Base-by-base conservation (phyloP, 78 protist species). In the Monosiga brevicollis region DNA sequence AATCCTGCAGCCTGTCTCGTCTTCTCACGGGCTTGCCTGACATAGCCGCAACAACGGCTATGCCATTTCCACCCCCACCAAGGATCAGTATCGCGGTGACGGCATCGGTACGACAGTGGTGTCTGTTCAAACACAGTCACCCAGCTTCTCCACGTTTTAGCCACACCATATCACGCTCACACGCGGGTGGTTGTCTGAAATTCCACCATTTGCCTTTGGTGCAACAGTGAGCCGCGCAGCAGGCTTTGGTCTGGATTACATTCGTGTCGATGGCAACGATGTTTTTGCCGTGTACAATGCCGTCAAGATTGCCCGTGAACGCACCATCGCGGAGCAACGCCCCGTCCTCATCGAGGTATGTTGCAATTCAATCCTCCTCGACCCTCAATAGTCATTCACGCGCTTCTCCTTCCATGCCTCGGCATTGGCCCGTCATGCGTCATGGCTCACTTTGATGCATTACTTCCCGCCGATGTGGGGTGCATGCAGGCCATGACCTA, bases 211-310 rank as follows among this genome's bases (percentile, higher is more conserved):
- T 74, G 41, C 78, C 42, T 3, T 37, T 74, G 26, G 26, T 26
- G 9, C 10, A 6, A 0, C 80, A 83, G 94, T 87, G 2, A 89
- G 92, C 40, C 90, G 97, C 39, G 98, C 94, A 29, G 40, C 76
- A 0, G 98, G 92, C 0, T 94, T 93, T 35, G 98, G 98, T 39
- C 87, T 94, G 77, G 88, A 81, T 43, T 81, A 94, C 3, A 84
- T 96, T 43, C 88, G 98, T 25, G 96, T 96, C 49, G 98, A 96
- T 82, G 98, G 98, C 40, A 96, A 95, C 81, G 98, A 96, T 80
- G 78, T 90, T 37, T 90, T 94, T 80, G 98, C 97, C 20, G 98
- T 96, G 6, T 87, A 91, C 89, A 86, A 87, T 55, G 97, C 90
- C 0, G 86, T 90, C 11, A 86, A 89, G 84, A 79, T 25, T 15